Conservation (phyloP, 2,329 filamentous ascomycete genomes). For the Ilyonectria mors-panacis region DNA sequence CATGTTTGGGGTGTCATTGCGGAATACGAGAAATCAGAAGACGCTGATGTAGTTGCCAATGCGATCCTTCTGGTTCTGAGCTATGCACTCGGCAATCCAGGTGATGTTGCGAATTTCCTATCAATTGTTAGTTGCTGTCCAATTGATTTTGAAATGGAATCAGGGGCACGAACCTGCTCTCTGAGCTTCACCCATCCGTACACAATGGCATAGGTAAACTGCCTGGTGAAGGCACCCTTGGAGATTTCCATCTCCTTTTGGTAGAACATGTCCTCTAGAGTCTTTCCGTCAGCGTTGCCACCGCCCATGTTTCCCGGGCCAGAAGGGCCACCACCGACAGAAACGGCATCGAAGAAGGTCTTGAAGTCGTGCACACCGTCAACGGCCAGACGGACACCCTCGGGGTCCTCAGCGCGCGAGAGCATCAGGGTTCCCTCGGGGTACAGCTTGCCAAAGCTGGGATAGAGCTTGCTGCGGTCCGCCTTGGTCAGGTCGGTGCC, state of each 20-base stretch:
- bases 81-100: constrained; percentile 99
- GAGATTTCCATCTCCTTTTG: constrained; percentile 99
- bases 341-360: constrained; percentile 93
- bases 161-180: constrained; percentile 81
- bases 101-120: constrained; percentile 99
- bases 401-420: constrained; percentile 92
- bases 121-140: constrained; percentile 48
- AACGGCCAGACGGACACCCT: constrained; percentile 93
- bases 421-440: constrained; percentile 97
- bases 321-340: constrained; percentile 78
- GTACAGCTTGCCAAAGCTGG: constrained; percentile 89
- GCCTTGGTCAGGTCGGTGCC: constrained; percentile 95
- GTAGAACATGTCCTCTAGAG: constrained; percentile 97
- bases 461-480: constrained; percentile 97
- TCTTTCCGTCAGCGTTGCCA: constrained; percentile 85
- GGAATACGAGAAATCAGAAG: constrained; percentile 71
- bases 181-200: constrained; percentile 98
- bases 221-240: constrained; percentile 93
- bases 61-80: constrained; percentile 98
- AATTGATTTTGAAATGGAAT: constrained; percentile 4
- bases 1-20: constrained; percentile 31
- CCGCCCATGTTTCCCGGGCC: constrained; percentile 89
- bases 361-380: constrained; percentile 96
- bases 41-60: constrained; percentile 99
- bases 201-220: constrained; percentile 95